phyloP scores from a whole-genome alignment of 192 early-diverging fungal species.

The Coemansia erecta region DNA sequence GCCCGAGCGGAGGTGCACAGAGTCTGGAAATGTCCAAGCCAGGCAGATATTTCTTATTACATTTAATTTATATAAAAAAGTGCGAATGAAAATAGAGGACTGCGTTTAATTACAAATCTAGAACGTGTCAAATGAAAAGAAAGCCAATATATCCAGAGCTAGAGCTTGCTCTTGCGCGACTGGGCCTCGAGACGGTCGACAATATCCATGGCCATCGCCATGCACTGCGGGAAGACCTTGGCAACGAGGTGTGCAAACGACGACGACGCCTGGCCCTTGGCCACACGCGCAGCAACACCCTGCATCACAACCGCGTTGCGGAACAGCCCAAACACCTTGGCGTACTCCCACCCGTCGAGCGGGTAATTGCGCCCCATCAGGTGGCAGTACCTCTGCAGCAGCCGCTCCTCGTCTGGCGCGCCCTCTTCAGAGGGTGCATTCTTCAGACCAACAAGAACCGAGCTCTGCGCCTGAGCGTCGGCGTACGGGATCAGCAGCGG shows the following conservation, averaged over 20 bases:
- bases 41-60: no score
- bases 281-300: constrained; percentile 87
- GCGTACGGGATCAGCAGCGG: constrained; percentile 60
- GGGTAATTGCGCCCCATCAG: constrained; percentile 64
- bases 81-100: no score
- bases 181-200: constrained; percentile 39
- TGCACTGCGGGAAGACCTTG: constrained; percentile 37
- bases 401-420: constrained; percentile 64
- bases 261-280: constrained; percentile 84
- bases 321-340: constrained; percentile 86
- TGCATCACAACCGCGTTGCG: constrained; percentile 79
- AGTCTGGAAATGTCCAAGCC: no score
- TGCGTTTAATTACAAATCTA: no score
- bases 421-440: constrained; percentile 49
- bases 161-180: constrained; percentile 38
- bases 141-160: not conserved
- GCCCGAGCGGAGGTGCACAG: no score
- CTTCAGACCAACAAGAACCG: constrained; percentile 47
- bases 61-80: no score
- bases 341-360: constrained; percentile 76
- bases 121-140: no score
- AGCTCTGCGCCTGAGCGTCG: constrained; percentile 1
- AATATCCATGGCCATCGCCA: constrained; percentile 60
- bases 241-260: constrained; percentile 52
- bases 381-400: constrained; percentile 72